Base-by-base conservation (phyloP, 1,139 yeast genomes). In the Kurtzmaniella quercitrusa region DNA sequence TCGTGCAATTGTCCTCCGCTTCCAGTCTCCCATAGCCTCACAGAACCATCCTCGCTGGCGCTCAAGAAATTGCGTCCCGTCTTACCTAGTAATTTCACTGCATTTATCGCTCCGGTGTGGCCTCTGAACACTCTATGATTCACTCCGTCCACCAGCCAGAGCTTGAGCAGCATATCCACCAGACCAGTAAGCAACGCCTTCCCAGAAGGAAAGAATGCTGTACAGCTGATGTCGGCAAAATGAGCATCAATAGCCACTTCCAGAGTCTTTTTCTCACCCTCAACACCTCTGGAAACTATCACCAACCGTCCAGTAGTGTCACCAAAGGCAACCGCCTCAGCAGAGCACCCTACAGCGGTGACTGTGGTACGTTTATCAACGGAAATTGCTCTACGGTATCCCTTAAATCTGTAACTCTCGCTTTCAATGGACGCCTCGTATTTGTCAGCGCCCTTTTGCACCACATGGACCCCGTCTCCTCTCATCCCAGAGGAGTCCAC, bases 1-100 rank as follows among this genome's bases (percentile, higher is more conserved):
- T 63, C 59, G 48, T 72, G 61, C 8, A 83, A 56, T 2, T 62
- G 56, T 16, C 57, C 45, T 0, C 82, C 87, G 1, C 75, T 57
- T 0, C 86, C 83, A 54, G 86, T 77, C 52, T 86, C 93, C 90
- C 89, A 85, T 36, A 86, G 54, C 39, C 64, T 66, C 1, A 82
- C 66, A 0, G 75, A 57, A 0, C 86, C 85, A 54, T 81, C 85
- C 5, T 50, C 44, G 10, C 79, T 71, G 3, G 77, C 66, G 1
- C 78, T 73, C 23, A 83, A 49, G 48, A 86, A 66, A 53, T 85
- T 84, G 31, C 93, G 63, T 1, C 94, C 94, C 2, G 45, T 43
- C 16, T 77, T 60, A 0, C 81, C 89, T 24, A 85, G 62, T 42
- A 80, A 52, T 3, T 60, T 69, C 2, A 77, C 48, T 46, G 68